Evolutionary conservation across 495 filamentous ascomycete species (phyloP).

Genomic region (Podospora fimiseda): DNA sequence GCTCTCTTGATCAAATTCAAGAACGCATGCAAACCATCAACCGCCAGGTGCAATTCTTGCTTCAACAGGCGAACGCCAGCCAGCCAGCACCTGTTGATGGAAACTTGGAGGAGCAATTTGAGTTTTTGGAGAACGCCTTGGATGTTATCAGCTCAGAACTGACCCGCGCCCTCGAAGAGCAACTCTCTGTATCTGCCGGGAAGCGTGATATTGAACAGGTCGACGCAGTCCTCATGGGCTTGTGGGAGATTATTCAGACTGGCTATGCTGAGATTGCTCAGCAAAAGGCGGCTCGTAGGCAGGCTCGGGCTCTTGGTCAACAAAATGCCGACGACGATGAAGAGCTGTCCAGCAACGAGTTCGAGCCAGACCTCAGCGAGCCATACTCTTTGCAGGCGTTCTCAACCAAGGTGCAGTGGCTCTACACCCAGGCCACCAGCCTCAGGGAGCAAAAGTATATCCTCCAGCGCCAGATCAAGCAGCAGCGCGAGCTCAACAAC

Average conservation of each 20-base stretch:
- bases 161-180: slow-evolving; percentile 21
- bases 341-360: slow-evolving; percentile 44
- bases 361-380: slow-evolving; percentile 43
- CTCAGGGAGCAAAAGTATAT: slow-evolving; percentile 80
- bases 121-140: slow-evolving; percentile 34
- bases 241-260: slow-evolving; percentile 67
- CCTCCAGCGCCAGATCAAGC: slow-evolving; percentile 79
- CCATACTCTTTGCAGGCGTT: slow-evolving; percentile 62
- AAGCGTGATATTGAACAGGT: slow-evolving; percentile 46
- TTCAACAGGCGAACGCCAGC: slow-evolving; percentile 20
- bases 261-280: slow-evolving; percentile 54
- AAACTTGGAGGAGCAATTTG: slow-evolving; percentile 34
- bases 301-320: slow-evolving; percentile 36
- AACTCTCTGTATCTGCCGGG: slow-evolving; percentile 19
- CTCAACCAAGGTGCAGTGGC: slow-evolving; percentile 66
- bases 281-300: slow-evolving; percentile 44
- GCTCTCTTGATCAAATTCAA: slow-evolving; percentile 19
- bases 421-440: slow-evolving; percentile 58
- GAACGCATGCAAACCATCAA: slow-evolving; percentile 27
- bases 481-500: slow-evolving; percentile 83
- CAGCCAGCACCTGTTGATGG: slow-evolving; percentile 25
- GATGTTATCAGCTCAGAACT: slow-evolving; percentile 28
- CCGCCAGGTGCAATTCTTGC: slow-evolving; percentile 26
- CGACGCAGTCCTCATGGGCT: slow-evolving; percentile 54
- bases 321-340: slow-evolving; percentile 39